These are phyloP conservation scores for Trypanosoma lewisi DNA, from an alignment of 208 protist genomes.

Conservation along the genomic window DNA sequence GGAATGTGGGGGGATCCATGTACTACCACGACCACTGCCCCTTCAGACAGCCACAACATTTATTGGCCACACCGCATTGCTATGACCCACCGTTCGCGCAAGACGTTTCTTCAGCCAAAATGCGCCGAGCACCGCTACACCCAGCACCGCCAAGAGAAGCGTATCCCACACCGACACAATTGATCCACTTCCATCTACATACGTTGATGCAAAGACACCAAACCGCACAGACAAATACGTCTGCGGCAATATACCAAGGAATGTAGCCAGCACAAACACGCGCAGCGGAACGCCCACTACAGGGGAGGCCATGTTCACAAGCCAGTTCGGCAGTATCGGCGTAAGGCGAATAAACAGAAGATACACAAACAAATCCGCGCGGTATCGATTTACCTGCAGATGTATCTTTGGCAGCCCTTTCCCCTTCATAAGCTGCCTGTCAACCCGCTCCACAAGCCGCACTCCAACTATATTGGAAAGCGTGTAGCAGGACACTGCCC, in stretches of 20 bases:
- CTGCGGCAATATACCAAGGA: constrained; percentile 86
- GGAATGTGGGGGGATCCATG: background rate
- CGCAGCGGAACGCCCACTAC: constrained; percentile 65
- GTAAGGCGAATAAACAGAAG: constrained; percentile 91
- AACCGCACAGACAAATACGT: constrained; percentile 88
- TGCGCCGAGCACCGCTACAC: constrained; percentile 32
- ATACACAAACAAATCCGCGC: constrained; percentile 81
- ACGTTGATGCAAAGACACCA: constrained; percentile 39
- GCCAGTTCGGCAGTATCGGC: constrained; percentile 92
- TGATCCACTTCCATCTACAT: constrained; percentile 9
- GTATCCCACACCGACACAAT: constrained; percentile 78
- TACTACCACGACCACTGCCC: too few species aligned
- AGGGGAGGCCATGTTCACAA: constrained; percentile 91
- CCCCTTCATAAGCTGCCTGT: constrained; percentile 48
- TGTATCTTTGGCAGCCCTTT: constrained; percentile 60
- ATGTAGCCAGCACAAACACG: constrained; percentile 75
- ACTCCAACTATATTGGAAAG: constrained; percentile 45
- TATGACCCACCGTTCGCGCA: background rate
- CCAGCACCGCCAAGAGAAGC: constrained; percentile 53
- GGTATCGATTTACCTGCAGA: constrained; percentile 51
- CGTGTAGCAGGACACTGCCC: constrained; percentile 50
- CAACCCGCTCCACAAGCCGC: constrained; percentile 40
- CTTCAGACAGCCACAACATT: background rate
- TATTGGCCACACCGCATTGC: background rate
- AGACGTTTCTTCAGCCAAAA: constrained; percentile 8